phyloP scores from a whole-genome alignment of 148 eudicot species.

The Rhododendron kiyosumense region DNA sequence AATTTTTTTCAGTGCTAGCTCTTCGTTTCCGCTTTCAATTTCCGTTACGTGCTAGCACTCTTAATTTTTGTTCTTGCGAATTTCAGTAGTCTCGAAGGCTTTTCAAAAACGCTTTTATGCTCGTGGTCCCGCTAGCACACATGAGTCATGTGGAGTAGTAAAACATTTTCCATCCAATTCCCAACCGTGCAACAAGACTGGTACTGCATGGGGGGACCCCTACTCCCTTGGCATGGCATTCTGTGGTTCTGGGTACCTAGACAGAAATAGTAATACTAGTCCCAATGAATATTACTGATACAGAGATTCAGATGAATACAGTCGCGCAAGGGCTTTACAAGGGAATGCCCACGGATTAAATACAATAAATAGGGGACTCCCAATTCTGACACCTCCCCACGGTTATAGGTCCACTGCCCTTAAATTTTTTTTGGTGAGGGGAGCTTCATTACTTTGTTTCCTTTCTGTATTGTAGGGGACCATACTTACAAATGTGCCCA shows the following conservation, averaged over 20 bases:
- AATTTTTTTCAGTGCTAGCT: no score
- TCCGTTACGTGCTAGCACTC: no score
- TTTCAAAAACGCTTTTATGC: no score
- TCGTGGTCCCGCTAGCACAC: no score
- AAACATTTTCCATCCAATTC: not conserved
- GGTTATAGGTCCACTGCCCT: conserved; percentile 1
- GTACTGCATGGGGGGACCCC: not conserved
- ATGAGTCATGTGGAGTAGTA: not conserved
- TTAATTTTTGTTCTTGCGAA: no score
- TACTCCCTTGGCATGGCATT: not conserved
- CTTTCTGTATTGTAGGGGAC: conserved; percentile 1
- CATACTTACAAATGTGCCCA: not conserved
- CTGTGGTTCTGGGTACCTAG: not conserved
- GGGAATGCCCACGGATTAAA: conserved; percentile 27
- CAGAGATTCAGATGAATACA: not conserved
- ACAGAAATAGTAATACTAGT: not conserved
- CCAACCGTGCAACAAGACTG: not conserved
- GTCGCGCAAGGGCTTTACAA: not conserved
- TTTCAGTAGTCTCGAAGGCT: no score
- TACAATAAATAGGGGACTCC: not conserved
- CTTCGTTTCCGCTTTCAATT: no score
- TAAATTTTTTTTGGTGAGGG: not conserved
- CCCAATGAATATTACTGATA: not conserved
- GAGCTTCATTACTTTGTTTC: not conserved
- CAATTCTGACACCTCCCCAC: not conserved